Evolutionary conservation across 2,329 filamentous ascomycete genomes (phyloP), one percentile per base, ranked within the genome.

Genomic region (Didymella arachidicola): DNA sequence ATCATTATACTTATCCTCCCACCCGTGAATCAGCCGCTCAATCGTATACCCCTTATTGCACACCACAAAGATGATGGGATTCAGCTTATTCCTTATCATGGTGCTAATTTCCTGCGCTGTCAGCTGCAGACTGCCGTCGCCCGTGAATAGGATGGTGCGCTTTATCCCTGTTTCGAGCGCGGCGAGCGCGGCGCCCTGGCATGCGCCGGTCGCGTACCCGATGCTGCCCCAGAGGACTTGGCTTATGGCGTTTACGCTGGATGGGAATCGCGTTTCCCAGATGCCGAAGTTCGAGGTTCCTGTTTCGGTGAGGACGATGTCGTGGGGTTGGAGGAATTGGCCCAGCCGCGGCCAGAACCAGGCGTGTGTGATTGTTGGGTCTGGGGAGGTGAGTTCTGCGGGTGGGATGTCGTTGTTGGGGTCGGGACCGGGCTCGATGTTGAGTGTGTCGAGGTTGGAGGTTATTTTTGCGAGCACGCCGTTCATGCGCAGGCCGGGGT

Each of bases 21-120:
- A 89, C 52, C 92, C 92, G 77, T 96, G 92, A 70, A 96, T 96
- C 75, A 87, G 90, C 29, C 93, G 87, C 79, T 97, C 93, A 74
- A 96, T 95, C 10, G 92, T 95, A 79, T 91, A 96, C 11, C 93
- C 93, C 39, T 93, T 87, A 74, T 96, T 96, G 82, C 90, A 92
- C 66, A 96, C 89, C 62, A 95, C 83, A 74, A 96, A 94, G 62
- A 96, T 88, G 70, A 93, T 94, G 19, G 91, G 86, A 61, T 89
- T 88, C 57, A 96, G 80, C 25, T 85, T 82, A 60, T 91, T 88
- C 29, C 88, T 85, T 63, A 96, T 86, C 84, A 96, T 94, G 11
- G 92, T 95, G 76, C 87, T 90, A 63, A 96, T 74, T 77, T 95
- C 92, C 74, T 96, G 92, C 0, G 86, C 89, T 0, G 92, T 96